Evolutionary conservation across 2,329 filamentous ascomycete species (phyloP), one percentile per base, ranked within the genome.

Genomic region (Xylaria arbuscula): DNA sequence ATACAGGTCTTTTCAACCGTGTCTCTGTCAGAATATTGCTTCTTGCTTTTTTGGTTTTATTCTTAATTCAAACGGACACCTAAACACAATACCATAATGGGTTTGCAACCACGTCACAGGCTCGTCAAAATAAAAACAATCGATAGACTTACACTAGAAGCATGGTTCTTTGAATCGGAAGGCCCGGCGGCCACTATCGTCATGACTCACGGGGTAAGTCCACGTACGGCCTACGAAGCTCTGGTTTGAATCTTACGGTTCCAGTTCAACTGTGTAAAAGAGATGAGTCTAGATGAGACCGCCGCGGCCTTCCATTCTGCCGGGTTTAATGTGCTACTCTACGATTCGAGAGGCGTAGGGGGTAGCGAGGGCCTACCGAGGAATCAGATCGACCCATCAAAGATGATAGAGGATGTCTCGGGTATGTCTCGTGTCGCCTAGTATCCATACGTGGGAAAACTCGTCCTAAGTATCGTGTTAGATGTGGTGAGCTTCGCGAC

Each of bases 261-360:
- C 3, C n/a, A 76, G 75, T 75, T 77, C 57, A 76, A 76, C 55
- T 73, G 69, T 36, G 72, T 74, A 40, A 76, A 77, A 53, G 76
- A 76, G 38, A 75, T 76, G 72, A 64, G 32, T 1, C 50, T 77
- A 0, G 22, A 70, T 2, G 72, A 77, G 1, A 63, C 66, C 0
- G 75, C 74, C 9, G 67, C 72, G 53, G 34, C n/a, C 0, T 76
- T 76, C 51, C 72, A 74, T 1, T 42, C 56, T 0, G 2, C 5
- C 0, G 75, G 75, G 0, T 74, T 64, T 59, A 75, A 72, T 38
- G 75, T 69, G 1, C 45, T 77, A 0, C 56, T 74, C 7, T 78
- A 76, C 48, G 76, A 78, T 45, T 3, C 75, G 0, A 66, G 75
- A 9, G 68, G 62, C 19, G 51, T 76, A 8, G 75, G 75, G 0